Conservation (phyloP, 1,139 yeast genomes). For the Lizanozyma gosingica region DNA sequence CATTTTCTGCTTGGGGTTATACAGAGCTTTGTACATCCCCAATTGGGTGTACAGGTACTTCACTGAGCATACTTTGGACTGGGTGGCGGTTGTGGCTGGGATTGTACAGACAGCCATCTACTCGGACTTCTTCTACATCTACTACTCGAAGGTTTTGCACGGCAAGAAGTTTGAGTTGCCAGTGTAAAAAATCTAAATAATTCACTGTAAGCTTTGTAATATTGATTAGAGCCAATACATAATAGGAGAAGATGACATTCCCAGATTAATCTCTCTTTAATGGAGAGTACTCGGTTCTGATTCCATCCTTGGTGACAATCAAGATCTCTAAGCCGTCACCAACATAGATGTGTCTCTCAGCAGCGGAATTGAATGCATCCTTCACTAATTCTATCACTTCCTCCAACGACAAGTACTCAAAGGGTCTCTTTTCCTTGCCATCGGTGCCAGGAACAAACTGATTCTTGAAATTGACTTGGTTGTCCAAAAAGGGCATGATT, state of each 20-base stretch:
- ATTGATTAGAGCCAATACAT: neutral
- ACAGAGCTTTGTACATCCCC: constrained; percentile 83
- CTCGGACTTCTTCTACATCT: constrained; percentile 91
- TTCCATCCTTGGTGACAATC: constrained; percentile 90
- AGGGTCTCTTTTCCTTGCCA: constrained; percentile 52
- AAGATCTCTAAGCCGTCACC: constrained; percentile 92
- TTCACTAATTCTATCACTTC: constrained; percentile 81
- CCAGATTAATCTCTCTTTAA: constrained; percentile 69
- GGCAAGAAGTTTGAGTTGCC: constrained; percentile 80
- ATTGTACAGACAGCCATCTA: constrained; percentile 76
- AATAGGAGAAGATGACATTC: neutral
- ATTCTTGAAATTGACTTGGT: constrained; percentile 92
- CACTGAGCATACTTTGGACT: constrained; percentile 60
- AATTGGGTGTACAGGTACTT: constrained; percentile 90
- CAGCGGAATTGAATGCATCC: constrained; percentile 93
- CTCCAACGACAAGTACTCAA: constrained; percentile 62
- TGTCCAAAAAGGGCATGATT: constrained; percentile 95
- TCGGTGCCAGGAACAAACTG: constrained; percentile 68
- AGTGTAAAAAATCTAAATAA: constrained; percentile 23
- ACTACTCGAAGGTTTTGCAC: constrained; percentile 70
- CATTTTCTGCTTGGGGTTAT: constrained; percentile 84
- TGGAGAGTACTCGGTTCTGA: constrained; percentile 72
- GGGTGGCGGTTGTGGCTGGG: constrained; percentile 70
- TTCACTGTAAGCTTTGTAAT: neutral
- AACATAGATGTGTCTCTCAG: constrained; percentile 96